Evolutionary conservation across 768 basidiomycete genomes (phyloP).

Genomic region (Hypsizygus marmoreus): DNA sequence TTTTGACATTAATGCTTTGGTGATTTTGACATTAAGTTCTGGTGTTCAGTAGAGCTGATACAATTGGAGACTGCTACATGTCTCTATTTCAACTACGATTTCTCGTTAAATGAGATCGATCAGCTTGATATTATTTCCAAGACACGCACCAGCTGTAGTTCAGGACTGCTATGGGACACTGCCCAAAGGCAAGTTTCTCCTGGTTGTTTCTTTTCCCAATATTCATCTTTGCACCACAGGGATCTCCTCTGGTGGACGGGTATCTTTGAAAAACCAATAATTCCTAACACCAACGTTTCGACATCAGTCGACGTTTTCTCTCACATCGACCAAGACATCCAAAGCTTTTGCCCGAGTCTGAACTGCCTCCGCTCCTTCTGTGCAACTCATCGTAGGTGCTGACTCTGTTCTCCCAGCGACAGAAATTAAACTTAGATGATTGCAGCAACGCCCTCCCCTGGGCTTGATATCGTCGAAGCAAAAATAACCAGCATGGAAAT

Average conservation of each 20-base stretch:
- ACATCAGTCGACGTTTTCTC: conserved; percentile 27
- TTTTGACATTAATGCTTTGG: neutral
- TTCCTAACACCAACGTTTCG: conserved; percentile 18
- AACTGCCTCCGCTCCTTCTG: conserved; percentile 46
- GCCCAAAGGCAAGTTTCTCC: conserved; percentile 40
- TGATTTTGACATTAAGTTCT: neutral
- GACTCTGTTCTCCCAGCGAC: neutral
- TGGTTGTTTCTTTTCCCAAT: neutral
- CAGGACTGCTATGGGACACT: conserved; percentile 45
- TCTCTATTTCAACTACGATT: conserved; percentile 28
- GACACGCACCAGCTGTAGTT: conserved; percentile 22
- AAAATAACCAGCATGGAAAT: conserved; percentile 14
- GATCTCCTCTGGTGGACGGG: conserved; percentile 43
- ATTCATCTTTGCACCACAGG: conserved; percentile 20
- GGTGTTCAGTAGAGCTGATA: conserved; percentile 46
- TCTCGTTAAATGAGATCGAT: conserved; percentile 41
- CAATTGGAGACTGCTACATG: conserved; percentile 45
- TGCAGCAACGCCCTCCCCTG: conserved; percentile 8
- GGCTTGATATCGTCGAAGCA: conserved; percentile 11
- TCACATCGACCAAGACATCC: conserved; percentile 32
- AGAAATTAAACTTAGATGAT: neutral
- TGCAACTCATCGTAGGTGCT: conserved; percentile 32
- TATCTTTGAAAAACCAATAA: conserved; percentile 9
- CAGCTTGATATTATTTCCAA: conserved; percentile 25
- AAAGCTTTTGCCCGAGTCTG: conserved; percentile 46